Conservation (phyloP, 2,329 filamentous ascomycete genomes). For the Camillea tinctor region DNA sequence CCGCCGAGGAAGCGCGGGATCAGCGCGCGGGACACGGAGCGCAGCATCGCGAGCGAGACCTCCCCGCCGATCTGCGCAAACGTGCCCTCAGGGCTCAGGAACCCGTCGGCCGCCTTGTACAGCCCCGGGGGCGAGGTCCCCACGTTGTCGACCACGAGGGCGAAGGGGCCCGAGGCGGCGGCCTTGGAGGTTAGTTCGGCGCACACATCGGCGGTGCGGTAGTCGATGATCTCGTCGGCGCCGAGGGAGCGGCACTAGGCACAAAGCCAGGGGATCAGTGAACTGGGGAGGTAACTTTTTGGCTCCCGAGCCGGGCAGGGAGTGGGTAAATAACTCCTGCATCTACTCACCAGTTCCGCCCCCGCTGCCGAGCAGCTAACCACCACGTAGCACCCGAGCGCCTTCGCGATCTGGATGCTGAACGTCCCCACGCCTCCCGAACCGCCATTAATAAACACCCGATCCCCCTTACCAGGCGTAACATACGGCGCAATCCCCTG, state of each 20-base stretch:
- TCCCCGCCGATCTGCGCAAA: conserved; percentile 53
- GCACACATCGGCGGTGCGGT: conserved; percentile 49
- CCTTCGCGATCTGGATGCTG: conserved; percentile 63
- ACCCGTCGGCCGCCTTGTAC: conserved; percentile 52
- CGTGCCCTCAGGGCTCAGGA: conserved; percentile 45
- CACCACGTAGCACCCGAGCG: conserved; percentile 57
- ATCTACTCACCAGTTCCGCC: conserved; percentile 50
- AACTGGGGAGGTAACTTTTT: no score
- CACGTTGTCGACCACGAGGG: conserved; percentile 58
- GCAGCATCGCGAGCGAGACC: conserved; percentile 19
- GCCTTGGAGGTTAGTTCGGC: conserved; percentile 35
- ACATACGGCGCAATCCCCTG: conserved; percentile 47
- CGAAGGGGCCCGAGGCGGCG: conserved; percentile 33
- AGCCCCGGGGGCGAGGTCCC: conserved; percentile 45
- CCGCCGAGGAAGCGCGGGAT: conserved; percentile 38
- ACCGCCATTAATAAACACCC: conserved; percentile 64
- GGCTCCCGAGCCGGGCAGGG: no score
- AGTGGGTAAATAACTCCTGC: no score
- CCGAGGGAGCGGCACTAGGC: conserved; percentile 58
- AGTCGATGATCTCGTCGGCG: conserved; percentile 64
- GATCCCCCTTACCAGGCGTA: conserved; percentile 45
- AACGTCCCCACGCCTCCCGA: conserved; percentile 61
- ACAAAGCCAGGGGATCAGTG: no score
- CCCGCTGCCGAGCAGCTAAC: conserved; percentile 58
- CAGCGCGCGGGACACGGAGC: conserved; percentile 24